A percentile compares a stretch with the other conserved stretches of the same genome.
These are phyloP conservation scores for Pichia insulana DNA, from an alignment of 805 yeast species.

Conservation along the genomic window DNA sequence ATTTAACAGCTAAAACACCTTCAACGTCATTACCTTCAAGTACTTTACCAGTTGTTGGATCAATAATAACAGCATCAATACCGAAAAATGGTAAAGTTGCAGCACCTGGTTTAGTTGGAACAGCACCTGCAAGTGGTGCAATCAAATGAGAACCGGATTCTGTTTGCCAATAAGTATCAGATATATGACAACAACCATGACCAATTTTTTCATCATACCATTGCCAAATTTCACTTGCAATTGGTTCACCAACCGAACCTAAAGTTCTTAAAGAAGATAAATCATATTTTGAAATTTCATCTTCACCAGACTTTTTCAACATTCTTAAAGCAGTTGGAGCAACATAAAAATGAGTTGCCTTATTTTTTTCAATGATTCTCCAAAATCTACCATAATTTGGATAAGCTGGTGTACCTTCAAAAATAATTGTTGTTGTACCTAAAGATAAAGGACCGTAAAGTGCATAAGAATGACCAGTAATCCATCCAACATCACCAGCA, in stretches of 20 bases:
- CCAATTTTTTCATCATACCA: constrained; percentile 96
- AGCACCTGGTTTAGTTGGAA: constrained; percentile 95
- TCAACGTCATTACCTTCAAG: constrained; percentile 83
- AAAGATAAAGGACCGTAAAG: constrained; percentile 84
- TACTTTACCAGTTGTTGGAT: constrained; percentile 86
- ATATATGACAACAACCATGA: constrained; percentile 77
- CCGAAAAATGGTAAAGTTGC: constrained; percentile 97
- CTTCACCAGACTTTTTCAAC: constrained; percentile 75
- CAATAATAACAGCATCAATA: constrained; percentile 80
- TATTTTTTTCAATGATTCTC: constrained; percentile 88
- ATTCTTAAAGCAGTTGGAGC: constrained; percentile 97
- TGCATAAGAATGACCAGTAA: constrained; percentile 95
- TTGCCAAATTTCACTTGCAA: constrained; percentile 96
- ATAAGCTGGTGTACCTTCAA: constrained; percentile 96
- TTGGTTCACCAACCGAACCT: constrained; percentile 98
- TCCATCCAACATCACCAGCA: constrained; percentile 99
- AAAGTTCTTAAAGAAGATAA: constrained; percentile 80
- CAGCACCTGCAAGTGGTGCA: constrained; percentile 89
- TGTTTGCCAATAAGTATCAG: constrained; percentile 98
- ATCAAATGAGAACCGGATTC: constrained; percentile 95
- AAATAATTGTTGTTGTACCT: constrained; percentile 88
- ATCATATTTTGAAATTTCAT: constrained; percentile 71
- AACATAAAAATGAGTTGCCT: constrained; percentile 92
- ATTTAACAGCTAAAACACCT: constrained; percentile 86
- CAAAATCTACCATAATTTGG: constrained; percentile 94